A percentile compares a stretch with the other conserved stretches of the same genome.
phyloP scores from a whole-genome alignment of 192 early-diverging fungal species.

The Powellomyces hirtus region DNA sequence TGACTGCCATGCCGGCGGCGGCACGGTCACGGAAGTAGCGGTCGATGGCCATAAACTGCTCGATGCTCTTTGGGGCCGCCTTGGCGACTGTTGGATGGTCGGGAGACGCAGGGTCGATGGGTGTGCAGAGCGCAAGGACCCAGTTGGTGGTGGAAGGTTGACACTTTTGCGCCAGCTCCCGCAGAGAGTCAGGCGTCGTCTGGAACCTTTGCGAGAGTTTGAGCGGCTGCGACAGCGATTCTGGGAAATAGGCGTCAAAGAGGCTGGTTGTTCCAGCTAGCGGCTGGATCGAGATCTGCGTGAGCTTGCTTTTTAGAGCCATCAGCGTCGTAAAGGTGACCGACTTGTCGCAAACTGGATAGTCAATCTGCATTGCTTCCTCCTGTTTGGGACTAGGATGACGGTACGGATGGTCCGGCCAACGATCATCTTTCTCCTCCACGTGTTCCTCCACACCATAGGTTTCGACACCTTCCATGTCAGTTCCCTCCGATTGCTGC shows the following conservation, averaged over 20 bases:
- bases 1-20: slow-evolving; percentile 3
- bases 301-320: slow-evolving; percentile 8
- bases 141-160: background rate
- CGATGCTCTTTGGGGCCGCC: background rate
- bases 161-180: background rate
- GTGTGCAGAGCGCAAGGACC: background rate
- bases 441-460: background rate
- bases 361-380: background rate
- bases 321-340: background rate
- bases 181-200: background rate
- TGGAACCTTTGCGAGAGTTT: slow-evolving; percentile 18
- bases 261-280: background rate
- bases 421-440: background rate
- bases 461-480: background rate
- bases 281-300: background rate
- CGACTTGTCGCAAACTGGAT: too few species aligned
- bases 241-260: background rate
- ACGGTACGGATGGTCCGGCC: too few species aligned
- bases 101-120: background rate
- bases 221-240: background rate
- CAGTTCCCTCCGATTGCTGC: background rate
- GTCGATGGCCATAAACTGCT: slow-evolving; percentile 4
- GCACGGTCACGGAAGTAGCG: slow-evolving; percentile 3
- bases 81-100: background rate
- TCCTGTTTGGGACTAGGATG: too few species aligned